A percentile compares a stretch with the other conserved stretches of the same genome.
Conservation (phyloP, 2,329 filamentous ascomycete genomes). For the Claviceps maximensis region DNA sequence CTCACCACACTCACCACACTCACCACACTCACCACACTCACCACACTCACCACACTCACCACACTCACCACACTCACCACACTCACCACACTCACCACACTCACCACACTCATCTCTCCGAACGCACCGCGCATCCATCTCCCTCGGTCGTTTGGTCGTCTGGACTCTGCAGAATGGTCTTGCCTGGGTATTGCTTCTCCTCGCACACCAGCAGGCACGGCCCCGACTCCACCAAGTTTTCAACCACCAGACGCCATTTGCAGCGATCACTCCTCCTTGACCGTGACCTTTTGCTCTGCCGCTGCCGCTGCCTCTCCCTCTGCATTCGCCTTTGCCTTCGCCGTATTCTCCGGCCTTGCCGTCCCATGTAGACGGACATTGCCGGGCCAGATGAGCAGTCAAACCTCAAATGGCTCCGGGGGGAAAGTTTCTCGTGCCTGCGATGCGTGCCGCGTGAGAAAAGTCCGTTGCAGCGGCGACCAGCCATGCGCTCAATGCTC, state of each 20-base stretch:
- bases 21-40: too few relatives aligned
- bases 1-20: too few relatives aligned
- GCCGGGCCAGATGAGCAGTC: conserved; percentile 6
- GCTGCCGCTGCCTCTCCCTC: not conserved
- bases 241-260: not conserved
- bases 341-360: not conserved
- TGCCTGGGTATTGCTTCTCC: not conserved
- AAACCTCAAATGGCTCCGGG: not conserved
- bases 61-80: too few relatives aligned
- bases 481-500: conserved; percentile 23
- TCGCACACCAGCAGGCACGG: not conserved
- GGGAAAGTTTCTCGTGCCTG: conserved; percentile 18
- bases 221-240: not conserved
- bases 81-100: too few relatives aligned
- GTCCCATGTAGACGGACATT: conserved; percentile 1
- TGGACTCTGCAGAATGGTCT: conserved; percentile 1
- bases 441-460: conserved; percentile 25
- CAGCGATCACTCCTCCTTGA: too few relatives aligned
- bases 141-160: too few relatives aligned
- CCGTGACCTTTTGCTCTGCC: too few relatives aligned
- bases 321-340: not conserved
- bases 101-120: too few relatives aligned
- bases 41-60: too few relatives aligned
- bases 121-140: too few relatives aligned
- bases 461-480: conserved; percentile 23